Base-by-base conservation (phyloP, 2,329 filamentous ascomycete genomes). In the Trichoderma harzianum region DNA sequence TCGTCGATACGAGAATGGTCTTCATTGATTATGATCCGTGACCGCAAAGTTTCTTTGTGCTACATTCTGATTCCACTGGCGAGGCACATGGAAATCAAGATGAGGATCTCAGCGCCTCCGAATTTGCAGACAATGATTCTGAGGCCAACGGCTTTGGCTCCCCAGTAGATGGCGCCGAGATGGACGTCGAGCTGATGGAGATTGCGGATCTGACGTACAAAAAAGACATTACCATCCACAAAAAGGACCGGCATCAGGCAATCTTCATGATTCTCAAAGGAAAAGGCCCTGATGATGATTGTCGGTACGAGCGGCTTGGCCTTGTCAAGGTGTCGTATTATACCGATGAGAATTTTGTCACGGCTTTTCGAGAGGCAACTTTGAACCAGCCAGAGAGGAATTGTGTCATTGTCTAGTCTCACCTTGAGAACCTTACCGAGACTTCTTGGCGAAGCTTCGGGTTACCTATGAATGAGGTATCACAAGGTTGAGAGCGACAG, bases 361-460 rank as follows among this genome's bases (percentile, higher is more conserved):
- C n/a, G 21, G 47, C 47, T 24, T 53, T 53, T 53, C 21, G 11
- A 21, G 47, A 24, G 21, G 21, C 21, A 2, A 24, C 47, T 7
- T 24, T 53, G 47, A 3, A 53, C 6, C 21, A 5, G 21, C 11
- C 11, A 3, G 7, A 1, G 11, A 53, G 1, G 47, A 24, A 53
- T 14, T 24, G 5, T 53, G 5, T 24, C 21, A 24, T 53, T 53
- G 47, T 24, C 12, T 53, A 53, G 21, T 5, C 21, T 51, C n/a
- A 1, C 10, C 1, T 24, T 24, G 5, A 7, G 14, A 12, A 0
- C 12, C n/a, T 51, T 51, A 5, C n/a, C n/a, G 3, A 0, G 10
- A 0, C 1, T 21, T 6, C 5, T 11, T 6, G 3, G 10, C 0
- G n/a, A 51, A 12, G 18, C 4, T 51, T 21, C 3, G n/a, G 3